Conservation (phyloP, 75 land plant genomes). For the Cunninghamia lanceolata region DNA sequence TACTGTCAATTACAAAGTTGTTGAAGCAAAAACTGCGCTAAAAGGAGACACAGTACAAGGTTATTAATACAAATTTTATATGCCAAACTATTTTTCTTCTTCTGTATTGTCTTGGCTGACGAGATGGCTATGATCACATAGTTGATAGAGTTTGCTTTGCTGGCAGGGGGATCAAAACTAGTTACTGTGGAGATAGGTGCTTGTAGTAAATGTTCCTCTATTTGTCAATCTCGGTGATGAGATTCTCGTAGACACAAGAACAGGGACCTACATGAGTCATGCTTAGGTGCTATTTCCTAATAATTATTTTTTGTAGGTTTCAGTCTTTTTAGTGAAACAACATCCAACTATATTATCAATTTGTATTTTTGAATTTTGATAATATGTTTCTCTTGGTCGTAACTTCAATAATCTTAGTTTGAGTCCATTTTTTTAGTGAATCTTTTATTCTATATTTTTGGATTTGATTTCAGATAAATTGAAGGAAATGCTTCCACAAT, state of each 20-base stretch:
- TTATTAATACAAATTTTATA: too few species aligned
- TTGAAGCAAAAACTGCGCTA: slow-evolving; percentile 75
- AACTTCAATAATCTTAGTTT: too few species aligned
- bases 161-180: slow-evolving; percentile 85
- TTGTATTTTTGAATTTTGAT: too few species aligned
- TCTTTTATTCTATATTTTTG: too few species aligned
- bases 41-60: slow-evolving; percentile 84
- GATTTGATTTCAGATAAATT: too few species aligned
- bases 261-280: slow-evolving; percentile 66
- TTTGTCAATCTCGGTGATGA: slow-evolving; percentile 71
- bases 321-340: too few species aligned
- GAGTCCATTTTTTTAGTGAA: too few species aligned
- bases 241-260: slow-evolving; percentile 82
- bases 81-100: not conserved
- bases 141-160: too few species aligned
- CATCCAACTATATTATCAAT: too few species aligned
- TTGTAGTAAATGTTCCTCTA: slow-evolving; percentile 78
- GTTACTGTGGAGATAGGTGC: slow-evolving; percentile 91
- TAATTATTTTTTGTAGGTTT: not conserved
- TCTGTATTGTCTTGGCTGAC: not conserved
- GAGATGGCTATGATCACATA: not conserved
- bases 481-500: too few species aligned
- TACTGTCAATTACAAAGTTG: slow-evolving; percentile 64
- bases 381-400: too few species aligned
- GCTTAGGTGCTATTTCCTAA: slow-evolving; percentile 21